Evolutionary conservation across 768 basidiomycete species (phyloP).

Genomic region (Asterophora parasitica): DNA sequence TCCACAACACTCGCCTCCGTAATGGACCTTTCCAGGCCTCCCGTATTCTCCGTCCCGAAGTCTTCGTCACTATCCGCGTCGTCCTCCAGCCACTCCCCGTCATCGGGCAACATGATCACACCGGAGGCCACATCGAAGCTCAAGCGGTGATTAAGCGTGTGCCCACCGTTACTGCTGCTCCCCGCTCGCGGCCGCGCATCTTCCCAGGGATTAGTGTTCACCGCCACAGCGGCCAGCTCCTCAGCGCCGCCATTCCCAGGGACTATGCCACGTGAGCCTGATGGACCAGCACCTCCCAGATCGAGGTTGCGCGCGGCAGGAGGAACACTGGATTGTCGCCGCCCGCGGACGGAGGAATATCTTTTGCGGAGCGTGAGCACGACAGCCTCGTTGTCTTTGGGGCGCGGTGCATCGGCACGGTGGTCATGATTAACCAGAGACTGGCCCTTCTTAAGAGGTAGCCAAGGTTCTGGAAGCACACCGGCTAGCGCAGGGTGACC

Average conservation of each 20-base stretch:
- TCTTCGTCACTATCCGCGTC: conserved; percentile 46
- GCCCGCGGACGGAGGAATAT: conserved; percentile 46
- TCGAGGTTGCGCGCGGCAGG: conserved; percentile 15
- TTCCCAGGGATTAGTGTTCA: conserved; percentile 55
- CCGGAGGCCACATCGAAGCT: conserved; percentile 87
- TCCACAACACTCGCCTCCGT: conserved; percentile 18
- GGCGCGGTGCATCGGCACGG: conserved; percentile 30
- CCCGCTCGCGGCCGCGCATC: conserved; percentile 35
- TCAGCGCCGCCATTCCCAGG: conserved; percentile 13
- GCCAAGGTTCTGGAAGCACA: conserved; percentile 89
- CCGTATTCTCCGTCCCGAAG: conserved; percentile 33
- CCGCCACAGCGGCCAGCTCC: conserved; percentile 20
- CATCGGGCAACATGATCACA: conserved; percentile 83
- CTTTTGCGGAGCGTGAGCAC: conserved; percentile 79
- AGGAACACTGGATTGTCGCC: conserved; percentile 14
- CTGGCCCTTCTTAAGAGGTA: conserved; percentile 84
- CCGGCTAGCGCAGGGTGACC: conserved; percentile 96
- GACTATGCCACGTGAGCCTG: conserved; percentile 2
- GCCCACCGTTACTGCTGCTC: background rate
- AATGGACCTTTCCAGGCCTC: conserved; percentile 25
- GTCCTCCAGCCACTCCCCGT: conserved; percentile 55
- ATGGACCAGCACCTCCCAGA: conserved; percentile 9
- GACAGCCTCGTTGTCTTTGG: conserved; percentile 57
- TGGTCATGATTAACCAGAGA: conserved; percentile 58
- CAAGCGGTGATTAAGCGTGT: conserved; percentile 50